A percentile compares a stretch with the other conserved stretches of the same genome.
Conservation (phyloP, 208 protist genomes). For the Leishmania amazonensis region DNA sequence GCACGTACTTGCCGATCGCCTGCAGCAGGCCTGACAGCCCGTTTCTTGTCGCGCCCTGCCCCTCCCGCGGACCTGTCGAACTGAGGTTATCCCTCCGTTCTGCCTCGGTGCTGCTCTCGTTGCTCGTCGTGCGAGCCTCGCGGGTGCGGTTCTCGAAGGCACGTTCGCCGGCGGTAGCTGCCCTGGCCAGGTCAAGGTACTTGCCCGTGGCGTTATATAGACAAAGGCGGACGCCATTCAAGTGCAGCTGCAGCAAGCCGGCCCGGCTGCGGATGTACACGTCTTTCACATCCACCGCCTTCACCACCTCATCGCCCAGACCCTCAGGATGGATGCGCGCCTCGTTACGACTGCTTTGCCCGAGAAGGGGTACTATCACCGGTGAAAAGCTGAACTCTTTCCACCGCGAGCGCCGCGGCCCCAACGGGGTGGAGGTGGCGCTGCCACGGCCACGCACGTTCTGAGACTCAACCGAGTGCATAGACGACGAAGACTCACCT, state of each 20-base stretch:
- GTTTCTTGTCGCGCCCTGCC: not conserved
- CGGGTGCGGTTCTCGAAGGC: not conserved
- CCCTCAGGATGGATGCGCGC: constrained; percentile 18
- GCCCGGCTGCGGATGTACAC: constrained; percentile 61
- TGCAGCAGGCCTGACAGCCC: not conserved
- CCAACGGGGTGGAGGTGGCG: not conserved
- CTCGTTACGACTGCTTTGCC: constrained; percentile 9
- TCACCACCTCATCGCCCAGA: constrained; percentile 44
- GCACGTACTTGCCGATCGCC: constrained; percentile 14
- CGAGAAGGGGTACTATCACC: constrained; percentile 8
- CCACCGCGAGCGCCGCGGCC: constrained; percentile 14
- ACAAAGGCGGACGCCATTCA: constrained; percentile 81
- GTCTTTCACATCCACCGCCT: constrained; percentile 55
- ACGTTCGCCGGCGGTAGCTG: constrained; percentile 1
- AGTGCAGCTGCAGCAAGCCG: constrained; percentile 71
- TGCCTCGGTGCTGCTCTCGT: not conserved
- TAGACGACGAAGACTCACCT: not conserved
- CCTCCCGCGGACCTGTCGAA: not conserved
- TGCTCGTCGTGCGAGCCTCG: constrained; percentile 6
- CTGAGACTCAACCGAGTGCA: not conserved
- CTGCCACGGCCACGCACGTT: not conserved
- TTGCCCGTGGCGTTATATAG: constrained; percentile 88
- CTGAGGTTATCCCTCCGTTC: not conserved
- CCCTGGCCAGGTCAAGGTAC: constrained; percentile 57
- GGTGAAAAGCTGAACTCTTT: constrained; percentile 19